Evolutionary conservation across 192 early-diverging fungal genomes (phyloP).

Genomic region (Backusella macrospora): DNA sequence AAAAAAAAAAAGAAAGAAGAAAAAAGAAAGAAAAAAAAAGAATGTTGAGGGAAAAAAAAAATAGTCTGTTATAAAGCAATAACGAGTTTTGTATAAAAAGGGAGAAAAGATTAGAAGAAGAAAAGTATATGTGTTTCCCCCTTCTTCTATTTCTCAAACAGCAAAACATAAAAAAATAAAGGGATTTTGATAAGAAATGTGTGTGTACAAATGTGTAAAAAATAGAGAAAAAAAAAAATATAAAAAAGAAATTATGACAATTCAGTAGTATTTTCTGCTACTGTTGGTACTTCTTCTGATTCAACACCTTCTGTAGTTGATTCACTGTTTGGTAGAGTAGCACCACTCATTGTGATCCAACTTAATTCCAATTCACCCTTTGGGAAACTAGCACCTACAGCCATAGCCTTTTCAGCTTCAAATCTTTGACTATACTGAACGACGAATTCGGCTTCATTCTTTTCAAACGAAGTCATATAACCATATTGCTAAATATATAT

Average conservation of each 20-base stretch:
- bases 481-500: conserved; percentile 26
- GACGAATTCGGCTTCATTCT: conserved; percentile 4
- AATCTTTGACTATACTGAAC: conserved; percentile 33
- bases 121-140: not conserved
- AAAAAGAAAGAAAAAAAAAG: conserved; percentile 24
- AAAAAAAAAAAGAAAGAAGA: not conserved
- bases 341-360: not conserved
- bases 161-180: conserved; percentile 5
- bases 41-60: conserved; percentile 7
- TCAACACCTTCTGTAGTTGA: not conserved
- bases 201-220: conserved; percentile 1
- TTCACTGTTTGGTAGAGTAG: not conserved
- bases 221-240: conserved; percentile 3
- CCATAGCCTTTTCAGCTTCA: conserved; percentile 42
- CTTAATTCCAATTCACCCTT: conserved; percentile 21
- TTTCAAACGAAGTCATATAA: conserved; percentile 18
- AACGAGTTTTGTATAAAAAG: not conserved
- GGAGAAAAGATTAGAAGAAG: not conserved
- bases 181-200: conserved; percentile 15
- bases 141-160: not conserved
- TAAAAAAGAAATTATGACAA: not conserved
- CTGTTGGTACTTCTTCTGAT: not conserved
- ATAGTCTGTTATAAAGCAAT: not conserved
- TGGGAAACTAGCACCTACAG: conserved; percentile 24
- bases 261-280: not conserved